These are phyloP conservation scores for Xylaria sp. DNA, from an alignment of 2,329 filamentous ascomycete species.

Conservation along the genomic window DNA sequence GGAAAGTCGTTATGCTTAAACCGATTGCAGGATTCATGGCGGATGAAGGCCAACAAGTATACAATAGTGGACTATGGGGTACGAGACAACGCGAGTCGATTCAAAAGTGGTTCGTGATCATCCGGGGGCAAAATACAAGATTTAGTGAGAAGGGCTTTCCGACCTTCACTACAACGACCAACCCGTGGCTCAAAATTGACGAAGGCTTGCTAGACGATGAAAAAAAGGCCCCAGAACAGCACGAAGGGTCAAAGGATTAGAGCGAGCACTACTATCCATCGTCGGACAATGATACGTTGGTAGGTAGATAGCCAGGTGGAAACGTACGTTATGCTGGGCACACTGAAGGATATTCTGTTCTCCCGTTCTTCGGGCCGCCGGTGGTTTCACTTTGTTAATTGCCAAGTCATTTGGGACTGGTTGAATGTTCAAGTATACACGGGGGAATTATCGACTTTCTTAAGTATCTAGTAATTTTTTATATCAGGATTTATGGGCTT, in stretches of 20 bases:
- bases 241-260: not conserved
- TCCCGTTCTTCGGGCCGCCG: too few species aligned
- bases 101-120: conserved; percentile 38
- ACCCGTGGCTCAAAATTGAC: conserved; percentile 36
- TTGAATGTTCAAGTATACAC: too few species aligned
- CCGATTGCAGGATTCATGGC: conserved; percentile 24
- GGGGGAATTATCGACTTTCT: not conserved
- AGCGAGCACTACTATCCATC: too few species aligned
- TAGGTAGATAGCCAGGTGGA: not conserved
- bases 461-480: not conserved
- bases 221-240: not conserved
- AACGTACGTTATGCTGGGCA: not conserved
- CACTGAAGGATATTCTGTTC: not conserved
- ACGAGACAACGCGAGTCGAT: conserved; percentile 21
- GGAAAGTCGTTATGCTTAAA: conserved; percentile 36
- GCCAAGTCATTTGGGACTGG: not conserved
- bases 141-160: conserved; percentile 31
- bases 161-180: conserved; percentile 32
- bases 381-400: not conserved
- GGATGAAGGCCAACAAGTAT: conserved; percentile 5
- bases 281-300: not conserved
- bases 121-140: conserved; percentile 35
- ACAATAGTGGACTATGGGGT: not conserved
- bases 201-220: not conserved
- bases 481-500: not conserved